Percentiles rank a stretch among this genome's conserved stretches.
phyloP scores from a whole-genome alignment of 768 basidiomycete species.

The Rhizopogon vulgaris region DNA sequence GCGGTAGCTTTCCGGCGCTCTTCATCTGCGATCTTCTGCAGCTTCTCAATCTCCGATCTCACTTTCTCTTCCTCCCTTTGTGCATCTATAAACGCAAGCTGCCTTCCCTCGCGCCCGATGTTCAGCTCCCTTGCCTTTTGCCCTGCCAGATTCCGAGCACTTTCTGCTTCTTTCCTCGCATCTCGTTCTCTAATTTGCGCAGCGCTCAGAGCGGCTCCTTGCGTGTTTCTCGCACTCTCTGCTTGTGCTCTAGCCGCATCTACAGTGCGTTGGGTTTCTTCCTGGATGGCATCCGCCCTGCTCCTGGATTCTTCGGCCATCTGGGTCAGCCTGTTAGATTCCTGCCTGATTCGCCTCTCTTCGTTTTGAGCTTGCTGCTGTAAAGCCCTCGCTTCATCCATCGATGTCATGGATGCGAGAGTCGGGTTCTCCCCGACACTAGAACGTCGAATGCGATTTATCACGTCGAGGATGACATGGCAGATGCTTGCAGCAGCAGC shows the following conservation, averaged over 20 bases:
- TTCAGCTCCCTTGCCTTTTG: not conserved
- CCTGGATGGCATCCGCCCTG: not conserved
- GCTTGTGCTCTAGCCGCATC: no score
- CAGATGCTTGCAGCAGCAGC: not conserved
- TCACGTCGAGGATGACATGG: not conserved
- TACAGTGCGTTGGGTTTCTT: no score
- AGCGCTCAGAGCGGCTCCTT: no score
- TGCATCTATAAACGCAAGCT: no score
- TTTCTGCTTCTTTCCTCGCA: no score
- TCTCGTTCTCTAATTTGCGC: no score
- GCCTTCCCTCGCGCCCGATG: not conserved
- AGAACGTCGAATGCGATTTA: not conserved
- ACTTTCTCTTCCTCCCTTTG: no score
- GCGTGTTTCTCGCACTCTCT: no score
- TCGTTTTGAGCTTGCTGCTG: not conserved
- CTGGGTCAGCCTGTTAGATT: not conserved
- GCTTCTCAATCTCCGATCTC: no score
- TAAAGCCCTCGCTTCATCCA: not conserved
- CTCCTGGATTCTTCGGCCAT: not conserved
- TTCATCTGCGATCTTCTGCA: no score
- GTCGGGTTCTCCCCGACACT: not conserved
- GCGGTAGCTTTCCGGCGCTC: no score
- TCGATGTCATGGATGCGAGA: not conserved
- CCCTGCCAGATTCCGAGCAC: not conserved
- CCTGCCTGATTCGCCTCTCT: not conserved